phyloP scores from a whole-genome alignment of 306 rosid genomes.

The Morella rubra region DNA sequence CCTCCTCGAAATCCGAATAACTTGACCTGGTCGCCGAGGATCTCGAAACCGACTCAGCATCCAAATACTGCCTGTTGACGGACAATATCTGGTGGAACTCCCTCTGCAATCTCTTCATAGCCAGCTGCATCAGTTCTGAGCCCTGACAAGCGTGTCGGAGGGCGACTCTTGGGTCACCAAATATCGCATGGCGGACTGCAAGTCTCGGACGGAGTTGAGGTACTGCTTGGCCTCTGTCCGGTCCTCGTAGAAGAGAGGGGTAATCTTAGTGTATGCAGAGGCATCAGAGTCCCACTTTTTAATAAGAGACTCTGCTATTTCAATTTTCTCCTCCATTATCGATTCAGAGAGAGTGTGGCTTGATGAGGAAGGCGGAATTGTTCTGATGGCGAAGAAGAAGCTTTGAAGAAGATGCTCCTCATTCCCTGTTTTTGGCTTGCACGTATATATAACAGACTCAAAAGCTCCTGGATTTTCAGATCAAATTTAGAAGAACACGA shows the following conservation, averaged over 20 bases:
- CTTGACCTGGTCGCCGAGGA: slow-evolving; percentile 40
- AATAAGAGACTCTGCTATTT: slow-evolving; percentile 51
- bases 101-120: slow-evolving; percentile 62
- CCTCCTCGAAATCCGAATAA: slow-evolving; percentile 56
- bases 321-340: slow-evolving; percentile 59
- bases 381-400: slow-evolving; percentile 29
- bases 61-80: slow-evolving; percentile 38
- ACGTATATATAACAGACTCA: not conserved
- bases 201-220: slow-evolving; percentile 45
- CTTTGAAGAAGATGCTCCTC: slow-evolving; percentile 41
- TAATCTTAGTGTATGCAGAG: slow-evolving; percentile 8
- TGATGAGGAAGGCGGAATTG: slow-evolving; percentile 27
- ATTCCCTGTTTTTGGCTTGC: slow-evolving; percentile 38
- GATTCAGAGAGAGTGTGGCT: slow-evolving; percentile 42
- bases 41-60: slow-evolving; percentile 47
- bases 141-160: slow-evolving; percentile 44
- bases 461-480: not conserved
- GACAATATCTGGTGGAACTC: slow-evolving; percentile 62
- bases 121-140: slow-evolving; percentile 69
- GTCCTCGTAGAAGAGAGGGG: slow-evolving; percentile 47
- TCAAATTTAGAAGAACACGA: slow-evolving; percentile 1
- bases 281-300: slow-evolving; percentile 48
- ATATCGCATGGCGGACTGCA: slow-evolving; percentile 69
- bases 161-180: slow-evolving; percentile 25
- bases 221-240: slow-evolving; percentile 64